Evolutionary conservation across 495 filamentous ascomycete genomes (phyloP).

Genomic region (Stereocaulon alpinum): DNA sequence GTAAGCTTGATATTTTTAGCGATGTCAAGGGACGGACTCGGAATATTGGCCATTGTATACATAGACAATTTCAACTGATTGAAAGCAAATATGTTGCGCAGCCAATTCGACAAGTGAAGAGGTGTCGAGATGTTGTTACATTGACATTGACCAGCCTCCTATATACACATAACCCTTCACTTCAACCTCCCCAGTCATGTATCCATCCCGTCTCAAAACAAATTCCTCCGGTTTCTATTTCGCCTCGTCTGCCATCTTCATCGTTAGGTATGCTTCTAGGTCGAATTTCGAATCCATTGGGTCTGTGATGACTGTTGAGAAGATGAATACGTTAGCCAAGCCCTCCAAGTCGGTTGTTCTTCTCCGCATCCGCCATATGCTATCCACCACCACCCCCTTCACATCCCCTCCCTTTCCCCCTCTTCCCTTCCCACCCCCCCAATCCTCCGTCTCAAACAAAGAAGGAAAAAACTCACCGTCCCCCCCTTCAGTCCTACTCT

Average conservation of each 20-base stretch:
- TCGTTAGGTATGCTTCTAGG: conserved; percentile 69
- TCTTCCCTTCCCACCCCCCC: neutral
- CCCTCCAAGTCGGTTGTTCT: no score
- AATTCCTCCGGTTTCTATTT: conserved; percentile 25
- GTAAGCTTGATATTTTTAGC: neutral
- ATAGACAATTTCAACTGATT: no score
- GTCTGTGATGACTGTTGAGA: conserved; percentile 64
- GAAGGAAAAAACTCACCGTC: conserved; percentile 48
- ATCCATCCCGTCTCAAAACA: neutral
- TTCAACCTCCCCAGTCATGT: no score
- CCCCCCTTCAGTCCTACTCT: conserved; percentile 40
- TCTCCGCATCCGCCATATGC: neutral
- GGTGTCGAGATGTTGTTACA: no score
- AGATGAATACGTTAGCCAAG: conserved; percentile 19
- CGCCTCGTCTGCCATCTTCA: conserved; percentile 44
- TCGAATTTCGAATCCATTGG: conserved; percentile 79
- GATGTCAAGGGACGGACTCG: neutral
- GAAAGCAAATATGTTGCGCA: no score
- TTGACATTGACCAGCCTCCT: no score
- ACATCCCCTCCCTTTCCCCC: neutral
- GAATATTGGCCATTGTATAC: no score
- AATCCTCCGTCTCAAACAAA: neutral
- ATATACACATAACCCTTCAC: no score
- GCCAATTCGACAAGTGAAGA: no score
- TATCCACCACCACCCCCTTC: neutral